Percentiles rank a stretch among this genome's conserved stretches.
phyloP scores from a whole-genome alignment of 176 grass and related monocot genomes.

The Pontederia paniculata region DNA sequence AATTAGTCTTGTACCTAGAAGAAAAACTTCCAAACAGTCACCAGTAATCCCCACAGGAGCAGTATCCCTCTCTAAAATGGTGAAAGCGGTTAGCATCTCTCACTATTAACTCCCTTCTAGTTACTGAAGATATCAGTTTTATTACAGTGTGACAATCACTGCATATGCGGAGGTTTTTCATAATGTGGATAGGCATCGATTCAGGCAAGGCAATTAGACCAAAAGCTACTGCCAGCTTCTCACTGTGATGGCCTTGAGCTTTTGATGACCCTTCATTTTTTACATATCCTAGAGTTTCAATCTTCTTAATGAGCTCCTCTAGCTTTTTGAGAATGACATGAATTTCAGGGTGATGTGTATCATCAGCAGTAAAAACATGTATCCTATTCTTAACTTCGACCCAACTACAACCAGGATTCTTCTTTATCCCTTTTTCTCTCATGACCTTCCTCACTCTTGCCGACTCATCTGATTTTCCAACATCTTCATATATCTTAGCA shows the following conservation, averaged over 20 bases:
- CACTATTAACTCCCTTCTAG: constrained; percentile 51
- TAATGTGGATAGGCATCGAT: constrained; percentile 68
- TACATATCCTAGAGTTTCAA: constrained; percentile 41
- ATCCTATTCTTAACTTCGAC: constrained; percentile 69
- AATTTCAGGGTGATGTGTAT: constrained; percentile 57
- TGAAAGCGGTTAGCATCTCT: constrained; percentile 76
- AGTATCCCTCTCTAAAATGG: constrained; percentile 64
- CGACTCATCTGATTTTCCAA: constrained; percentile 69
- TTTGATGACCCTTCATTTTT: constrained; percentile 23
- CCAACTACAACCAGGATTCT: constrained; percentile 87
- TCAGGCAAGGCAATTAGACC: constrained; percentile 58
- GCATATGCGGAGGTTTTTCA: constrained; percentile 90
- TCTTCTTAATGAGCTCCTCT: constrained; percentile 56
- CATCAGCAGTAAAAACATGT: constrained; percentile 84
- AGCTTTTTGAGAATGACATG: constrained; percentile 42
- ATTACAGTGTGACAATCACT: constrained; percentile 76
- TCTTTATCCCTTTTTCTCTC: constrained; percentile 77
- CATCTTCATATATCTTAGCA: constrained; percentile 70
- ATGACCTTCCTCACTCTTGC: constrained; percentile 77
- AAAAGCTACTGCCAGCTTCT: constrained; percentile 82
- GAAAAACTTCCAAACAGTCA: constrained; percentile 13
- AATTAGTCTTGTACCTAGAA: too few species aligned
- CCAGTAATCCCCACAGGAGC: constrained; percentile 86
- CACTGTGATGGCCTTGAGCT: constrained; percentile 56
- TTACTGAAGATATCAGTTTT: constrained; percentile 57